Conservation (phyloP, 768 basidiomycete species). For the Boletellus sp. region DNA sequence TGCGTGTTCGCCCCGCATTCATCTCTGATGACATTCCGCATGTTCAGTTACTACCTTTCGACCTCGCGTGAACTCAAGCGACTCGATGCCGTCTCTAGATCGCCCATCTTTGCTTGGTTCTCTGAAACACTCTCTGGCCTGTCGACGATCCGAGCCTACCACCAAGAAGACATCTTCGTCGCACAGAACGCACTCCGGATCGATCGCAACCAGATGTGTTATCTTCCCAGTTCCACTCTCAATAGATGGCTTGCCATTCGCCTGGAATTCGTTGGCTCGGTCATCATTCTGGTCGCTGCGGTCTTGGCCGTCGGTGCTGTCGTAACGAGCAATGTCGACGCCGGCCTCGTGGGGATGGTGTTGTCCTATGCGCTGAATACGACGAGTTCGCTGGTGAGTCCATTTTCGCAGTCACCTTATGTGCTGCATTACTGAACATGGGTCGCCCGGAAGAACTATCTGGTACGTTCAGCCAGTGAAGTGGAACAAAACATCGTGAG, state of each 20-base stretch:
- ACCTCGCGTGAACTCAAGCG: constrained; percentile 88
- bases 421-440: not conserved
- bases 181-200: constrained; percentile 68
- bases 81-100: constrained; percentile 82
- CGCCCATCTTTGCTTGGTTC: constrained; percentile 90
- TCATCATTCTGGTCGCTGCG: constrained; percentile 75
- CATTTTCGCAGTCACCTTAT: not conserved
- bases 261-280: constrained; percentile 80
- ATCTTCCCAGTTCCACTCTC: constrained; percentile 65
- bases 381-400: constrained; percentile 68
- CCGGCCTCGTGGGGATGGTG: constrained; percentile 86
- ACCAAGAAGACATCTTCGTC: constrained; percentile 65
- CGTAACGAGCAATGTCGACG: constrained; percentile 73
- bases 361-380: constrained; percentile 82
- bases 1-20: not conserved
- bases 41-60: constrained; percentile 73
- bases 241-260: constrained; percentile 85
- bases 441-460: constrained; percentile 56
- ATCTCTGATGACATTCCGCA: not conserved
- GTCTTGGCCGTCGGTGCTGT: constrained; percentile 64
- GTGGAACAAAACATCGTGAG: constrained; percentile 86
- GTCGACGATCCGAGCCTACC: constrained; percentile 80
- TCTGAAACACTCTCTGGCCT: constrained; percentile 73
- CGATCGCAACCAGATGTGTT: constrained; percentile 83
- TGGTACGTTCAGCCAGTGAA: constrained; percentile 78